Evolutionary conservation across 2,329 filamentous ascomycete species (phyloP).

Genomic region (Stagonosporopsis chrysanthemi): DNA sequence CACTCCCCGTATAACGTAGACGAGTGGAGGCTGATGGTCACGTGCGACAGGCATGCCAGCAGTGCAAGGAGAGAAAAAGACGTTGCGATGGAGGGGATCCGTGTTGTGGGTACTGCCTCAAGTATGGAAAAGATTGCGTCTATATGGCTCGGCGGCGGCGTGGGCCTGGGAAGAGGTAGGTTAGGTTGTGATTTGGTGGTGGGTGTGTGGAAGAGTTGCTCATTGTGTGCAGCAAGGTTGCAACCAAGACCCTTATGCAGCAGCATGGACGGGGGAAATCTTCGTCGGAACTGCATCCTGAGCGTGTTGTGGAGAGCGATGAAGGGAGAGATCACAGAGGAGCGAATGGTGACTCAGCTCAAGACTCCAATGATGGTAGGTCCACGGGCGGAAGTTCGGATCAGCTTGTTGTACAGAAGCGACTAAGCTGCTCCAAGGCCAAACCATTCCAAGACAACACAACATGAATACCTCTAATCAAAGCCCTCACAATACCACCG

Average conservation of each 20-base stretch:
- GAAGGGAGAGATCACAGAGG: background rate
- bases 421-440: background rate
- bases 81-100: slow-evolving; percentile 9
- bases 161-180: slow-evolving; percentile 6
- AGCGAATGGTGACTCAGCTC: background rate
- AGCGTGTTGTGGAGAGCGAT: background rate
- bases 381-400: background rate
- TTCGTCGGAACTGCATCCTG: background rate
- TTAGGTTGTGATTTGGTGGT: background rate
- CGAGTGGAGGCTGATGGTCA: background rate
- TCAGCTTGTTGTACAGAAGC: background rate
- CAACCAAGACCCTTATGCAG: background rate
- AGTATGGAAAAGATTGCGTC: background rate
- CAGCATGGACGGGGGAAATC: background rate
- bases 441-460: background rate
- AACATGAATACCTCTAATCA: background rate
- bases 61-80: slow-evolving; percentile 7
- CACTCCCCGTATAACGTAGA: too few relatives aligned
- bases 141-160: slow-evolving; percentile 1
- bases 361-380: background rate
- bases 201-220: background rate
- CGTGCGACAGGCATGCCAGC: slow-evolving; percentile 1
- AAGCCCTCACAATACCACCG: background rate
- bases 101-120: background rate
- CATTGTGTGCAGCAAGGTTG: background rate